These are phyloP conservation scores for Westerdykella aurantiaca DNA, from an alignment of 2,329 filamentous ascomycete species.

Conservation along the genomic window DNA sequence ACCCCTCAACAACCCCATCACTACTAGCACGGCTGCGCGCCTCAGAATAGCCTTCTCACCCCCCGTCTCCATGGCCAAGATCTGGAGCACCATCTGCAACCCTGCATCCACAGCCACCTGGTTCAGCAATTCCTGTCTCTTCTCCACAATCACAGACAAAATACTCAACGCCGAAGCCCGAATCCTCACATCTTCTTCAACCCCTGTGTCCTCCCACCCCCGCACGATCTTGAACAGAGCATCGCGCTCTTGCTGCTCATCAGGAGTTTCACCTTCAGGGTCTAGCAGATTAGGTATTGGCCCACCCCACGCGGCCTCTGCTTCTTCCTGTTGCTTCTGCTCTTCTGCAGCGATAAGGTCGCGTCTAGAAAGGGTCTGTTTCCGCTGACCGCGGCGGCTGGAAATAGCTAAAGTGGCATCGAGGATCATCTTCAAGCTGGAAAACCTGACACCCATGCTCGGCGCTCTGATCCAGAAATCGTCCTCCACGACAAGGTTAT, in stretches of 20 bases:
- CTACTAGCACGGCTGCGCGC: constrained; percentile 58
- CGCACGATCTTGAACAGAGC: constrained; percentile 55
- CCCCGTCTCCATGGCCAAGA: constrained; percentile 58
- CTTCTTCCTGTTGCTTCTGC: constrained; percentile 46
- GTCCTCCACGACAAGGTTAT: constrained; percentile 16
- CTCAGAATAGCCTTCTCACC: constrained; percentile 59
- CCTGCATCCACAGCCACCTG: constrained; percentile 38
- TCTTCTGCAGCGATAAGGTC: constrained; percentile 47
- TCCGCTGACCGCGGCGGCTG: constrained; percentile 56
- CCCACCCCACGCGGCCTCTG: constrained; percentile 52
- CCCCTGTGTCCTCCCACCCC: constrained; percentile 62
- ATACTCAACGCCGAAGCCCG: constrained; percentile 64
- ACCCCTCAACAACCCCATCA: constrained; percentile 57
- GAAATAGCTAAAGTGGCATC: constrained; percentile 59
- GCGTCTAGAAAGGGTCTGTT: constrained; percentile 55
- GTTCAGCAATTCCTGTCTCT: constrained; percentile 43
- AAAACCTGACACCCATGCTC: constrained; percentile 2
- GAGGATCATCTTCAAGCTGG: constrained; percentile 36
- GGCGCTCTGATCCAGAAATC: constrained; percentile 13
- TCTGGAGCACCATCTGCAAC: constrained; percentile 58
- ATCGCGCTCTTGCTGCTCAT: constrained; percentile 39
- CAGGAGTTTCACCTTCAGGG: constrained; percentile 20
- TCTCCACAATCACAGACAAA: constrained; percentile 55
- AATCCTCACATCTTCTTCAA: constrained; percentile 62
- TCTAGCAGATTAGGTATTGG: constrained; percentile 38